Conservation (phyloP, 2,329 filamentous ascomycete genomes). For the Hypomyces rosellus region DNA sequence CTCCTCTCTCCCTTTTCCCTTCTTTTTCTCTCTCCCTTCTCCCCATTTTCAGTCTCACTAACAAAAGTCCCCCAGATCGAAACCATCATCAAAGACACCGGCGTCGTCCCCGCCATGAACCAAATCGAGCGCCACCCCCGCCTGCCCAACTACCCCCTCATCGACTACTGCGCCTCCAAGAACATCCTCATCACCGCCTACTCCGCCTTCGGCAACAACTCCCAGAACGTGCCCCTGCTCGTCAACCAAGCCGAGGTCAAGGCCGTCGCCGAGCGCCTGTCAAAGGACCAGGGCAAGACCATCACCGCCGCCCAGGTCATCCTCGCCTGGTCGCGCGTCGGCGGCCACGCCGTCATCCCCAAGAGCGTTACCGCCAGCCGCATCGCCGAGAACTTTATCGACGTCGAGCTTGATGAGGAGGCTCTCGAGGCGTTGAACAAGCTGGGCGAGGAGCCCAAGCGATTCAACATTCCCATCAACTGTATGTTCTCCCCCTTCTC, state of each 20-base stretch:
- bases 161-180: slow-evolving; percentile 56
- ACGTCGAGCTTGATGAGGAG: slow-evolving; percentile 53
- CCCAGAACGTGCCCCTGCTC: slow-evolving; percentile 41
- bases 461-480: slow-evolving; percentile 39
- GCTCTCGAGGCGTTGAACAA: slow-evolving; percentile 56
- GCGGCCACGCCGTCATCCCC: slow-evolving; percentile 66
- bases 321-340: slow-evolving; percentile 52
- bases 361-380: slow-evolving; percentile 64
- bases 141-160: slow-evolving; percentile 49
- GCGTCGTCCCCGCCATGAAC: slow-evolving; percentile 56
- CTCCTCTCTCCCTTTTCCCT: background rate
- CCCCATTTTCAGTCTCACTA: background rate
- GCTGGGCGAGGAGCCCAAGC: slow-evolving; percentile 47
- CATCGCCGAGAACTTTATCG: slow-evolving; percentile 64
- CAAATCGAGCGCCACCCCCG: slow-evolving; percentile 65
- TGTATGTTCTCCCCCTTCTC: slow-evolving; percentile 26
- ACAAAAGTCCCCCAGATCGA: slow-evolving; percentile 39
- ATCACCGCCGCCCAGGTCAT: slow-evolving; percentile 39
- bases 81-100: slow-evolving; percentile 49
- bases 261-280: slow-evolving; percentile 46
- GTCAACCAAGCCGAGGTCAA: slow-evolving; percentile 51
- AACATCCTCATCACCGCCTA: slow-evolving; percentile 62
- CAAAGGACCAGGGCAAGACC: slow-evolving; percentile 27
- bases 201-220: slow-evolving; percentile 49
- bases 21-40: background rate